Conservation (phyloP, 345 rosid genomes). For the Hirschfeldia incana region DNA sequence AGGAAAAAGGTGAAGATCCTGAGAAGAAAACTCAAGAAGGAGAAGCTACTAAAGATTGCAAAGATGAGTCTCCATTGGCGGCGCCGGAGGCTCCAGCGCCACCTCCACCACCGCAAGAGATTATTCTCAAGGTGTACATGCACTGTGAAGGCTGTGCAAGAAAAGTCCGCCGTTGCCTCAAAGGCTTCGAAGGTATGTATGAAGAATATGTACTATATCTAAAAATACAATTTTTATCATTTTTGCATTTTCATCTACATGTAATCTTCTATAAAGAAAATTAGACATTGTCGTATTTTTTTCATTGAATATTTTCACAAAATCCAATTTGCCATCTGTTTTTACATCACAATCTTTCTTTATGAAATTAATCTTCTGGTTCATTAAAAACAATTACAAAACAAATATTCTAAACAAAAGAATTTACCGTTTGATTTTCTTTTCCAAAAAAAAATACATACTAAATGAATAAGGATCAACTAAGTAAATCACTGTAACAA, state of each 20-base stretch:
- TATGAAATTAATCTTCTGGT: not conserved
- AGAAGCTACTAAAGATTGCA: conserved; percentile 43
- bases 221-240: not conserved
- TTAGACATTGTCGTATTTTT: not conserved
- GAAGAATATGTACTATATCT: not conserved
- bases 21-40: conserved; percentile 45
- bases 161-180: conserved; percentile 81
- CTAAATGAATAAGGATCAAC: not conserved
- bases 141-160: conserved; percentile 99
- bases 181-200: conserved; percentile 69
- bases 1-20: conserved; percentile 38
- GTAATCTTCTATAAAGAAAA: not conserved
- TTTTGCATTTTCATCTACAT: not conserved
- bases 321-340: not conserved
- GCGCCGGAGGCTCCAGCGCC: conserved; percentile 42
- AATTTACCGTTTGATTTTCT: not conserved
- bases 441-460: not conserved
- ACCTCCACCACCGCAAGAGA: conserved; percentile 72
- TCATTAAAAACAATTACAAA: not conserved
- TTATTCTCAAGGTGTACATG: conserved; percentile 82
- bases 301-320: not conserved
- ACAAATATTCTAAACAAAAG: not conserved
- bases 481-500: conserved; percentile 1
- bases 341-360: not conserved
- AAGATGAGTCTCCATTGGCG: conserved; percentile 31